phyloP scores from a whole-genome alignment of 2,329 filamentous ascomycete species.

The Claviceps fusiformis region DNA sequence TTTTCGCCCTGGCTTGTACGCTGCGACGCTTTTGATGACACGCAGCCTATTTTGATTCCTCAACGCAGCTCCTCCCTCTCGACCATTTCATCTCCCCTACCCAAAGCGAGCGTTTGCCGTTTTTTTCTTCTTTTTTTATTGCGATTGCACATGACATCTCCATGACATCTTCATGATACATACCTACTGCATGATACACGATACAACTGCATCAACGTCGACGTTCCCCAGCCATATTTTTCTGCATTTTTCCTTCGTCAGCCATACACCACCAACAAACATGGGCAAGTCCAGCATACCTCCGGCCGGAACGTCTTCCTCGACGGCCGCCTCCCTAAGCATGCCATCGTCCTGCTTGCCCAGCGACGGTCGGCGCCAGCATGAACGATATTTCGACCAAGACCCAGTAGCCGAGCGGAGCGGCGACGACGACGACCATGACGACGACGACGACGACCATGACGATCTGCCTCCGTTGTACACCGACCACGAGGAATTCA shows the following conservation, averaged over 20 bases:
- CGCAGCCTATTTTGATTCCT: background rate
- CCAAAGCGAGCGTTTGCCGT: background rate
- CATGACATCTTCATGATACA: background rate
- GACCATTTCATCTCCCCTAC: too few species aligned
- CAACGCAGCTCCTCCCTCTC: too few species aligned
- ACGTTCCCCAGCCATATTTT: background rate
- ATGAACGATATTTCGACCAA: conserved; percentile 21
- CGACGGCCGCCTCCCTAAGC: conserved; percentile 15
- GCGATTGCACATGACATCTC: background rate
- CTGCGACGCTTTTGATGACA: background rate
- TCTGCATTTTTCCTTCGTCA: background rate
- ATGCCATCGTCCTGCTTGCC: conserved; percentile 8
- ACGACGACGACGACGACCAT: too few species aligned
- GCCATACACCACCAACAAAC: background rate
- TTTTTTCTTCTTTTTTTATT: too few species aligned
- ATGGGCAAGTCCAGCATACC: conserved; percentile 16
- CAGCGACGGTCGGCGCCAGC: conserved; percentile 3
- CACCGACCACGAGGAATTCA: conserved; percentile 20
- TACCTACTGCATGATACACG: background rate
- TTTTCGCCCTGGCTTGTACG: background rate
- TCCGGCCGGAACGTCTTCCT: conserved; percentile 6
- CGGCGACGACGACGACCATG: too few species aligned
- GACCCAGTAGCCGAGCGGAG: conserved; percentile 22
- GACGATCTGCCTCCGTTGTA: conserved; percentile 35
- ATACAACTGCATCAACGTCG: background rate